Base-by-base conservation (phyloP, 108 stramenopile species). In the Cyclotella sp. region DNA sequence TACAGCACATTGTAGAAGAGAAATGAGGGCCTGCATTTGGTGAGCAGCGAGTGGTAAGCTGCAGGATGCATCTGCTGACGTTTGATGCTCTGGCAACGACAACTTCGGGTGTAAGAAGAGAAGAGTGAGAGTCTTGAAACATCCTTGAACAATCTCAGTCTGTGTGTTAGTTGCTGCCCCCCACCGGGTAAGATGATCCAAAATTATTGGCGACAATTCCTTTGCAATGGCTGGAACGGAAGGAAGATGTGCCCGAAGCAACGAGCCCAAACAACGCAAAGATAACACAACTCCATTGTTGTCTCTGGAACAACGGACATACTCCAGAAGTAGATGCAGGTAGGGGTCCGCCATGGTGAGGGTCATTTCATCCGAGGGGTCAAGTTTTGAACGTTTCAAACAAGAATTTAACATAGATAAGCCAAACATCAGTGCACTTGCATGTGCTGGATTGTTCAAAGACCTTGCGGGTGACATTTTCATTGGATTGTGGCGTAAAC, bases 81-180 rank as follows among this genome's bases (percentile, higher is more conserved):
- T n/a, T 46, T 0, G 12, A 53, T 68, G 28, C 60, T 41, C 51
- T 57, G 63, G 22, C 1, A 55, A 19, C 11, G 70, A 59, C 69
- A 82, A 67, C 49, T 67, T 82, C 39, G 52, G 72, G 52, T 79
- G 82, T 11, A 77, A 63, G 16, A 95, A 83, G 5, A 98, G 83
- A n/a, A 92, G 80, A 24, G 93, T 85, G 19, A 98, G 84, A n/a
- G 91, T 85, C 64, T 85, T 92, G 83, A 97, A 96, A 68, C 96
- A 93, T 19, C 90, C 85, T 83, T 97, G 97, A 6, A 87, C 87
- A 69, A 96, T 83, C 65, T 98, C 97, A 52, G 88, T 83, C 64
- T 93, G 85, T 51, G 87, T 81, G 73, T 85, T 91, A 49, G 63
- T 68, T 68, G 83, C 86, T 53, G 85, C 81, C 54, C 80, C 92